Evolutionary conservation across 164 flowering plant species (phyloP), one percentile per base, ranked within the genome.

Genomic region (Macadamia integrifolia): DNA sequence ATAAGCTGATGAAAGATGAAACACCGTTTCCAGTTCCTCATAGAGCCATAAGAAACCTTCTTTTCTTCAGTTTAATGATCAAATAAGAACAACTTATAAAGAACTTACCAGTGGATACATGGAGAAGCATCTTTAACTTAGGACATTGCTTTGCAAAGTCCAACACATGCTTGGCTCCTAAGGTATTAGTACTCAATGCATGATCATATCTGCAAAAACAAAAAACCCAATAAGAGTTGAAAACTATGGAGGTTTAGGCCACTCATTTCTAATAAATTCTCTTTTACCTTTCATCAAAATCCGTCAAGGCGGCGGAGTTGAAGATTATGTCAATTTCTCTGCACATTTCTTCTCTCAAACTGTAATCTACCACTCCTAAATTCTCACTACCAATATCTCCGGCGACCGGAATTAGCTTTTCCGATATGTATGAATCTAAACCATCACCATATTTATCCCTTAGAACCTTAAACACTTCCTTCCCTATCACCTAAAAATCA

Each of bases 271-370:
- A 14, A 2, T 11, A 11, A 53, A 3, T 46, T 46, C 50, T 11
- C 1, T 8, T 46, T 32, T 69, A 80, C 87, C 87, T 84, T 46
- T 79, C 85, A 65, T 84, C 84, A 75, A 89, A 89, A 50, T 79
- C 76, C 44, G 86, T 82, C 0, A 84, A 81, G 14, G 95, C 91
- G 74, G 95, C 95, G 31, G 76, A 64, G 64, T 87, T 86, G 17
- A 85, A 65, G 9, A 89, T 74, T 14, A 80, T 17, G 12, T 87
- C 84, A 5, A 86, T 58, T 60, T 87, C 82, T 17, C 59, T 66
- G 66, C 73, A 74, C 73, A 87, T 68, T 43, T 81, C 80, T 58
- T 82, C 81, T 63, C 46, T 74, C 73, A 89, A 50, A 14, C 53
- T 31, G 10, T 76, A 61, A 61, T 82, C 84, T 46, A 74, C 49